A percentile compares a stretch with the other conserved stretches of the same genome.
Conservation (phyloP, 1,139 yeast genomes). For the Trichomonascaceae sp. region DNA sequence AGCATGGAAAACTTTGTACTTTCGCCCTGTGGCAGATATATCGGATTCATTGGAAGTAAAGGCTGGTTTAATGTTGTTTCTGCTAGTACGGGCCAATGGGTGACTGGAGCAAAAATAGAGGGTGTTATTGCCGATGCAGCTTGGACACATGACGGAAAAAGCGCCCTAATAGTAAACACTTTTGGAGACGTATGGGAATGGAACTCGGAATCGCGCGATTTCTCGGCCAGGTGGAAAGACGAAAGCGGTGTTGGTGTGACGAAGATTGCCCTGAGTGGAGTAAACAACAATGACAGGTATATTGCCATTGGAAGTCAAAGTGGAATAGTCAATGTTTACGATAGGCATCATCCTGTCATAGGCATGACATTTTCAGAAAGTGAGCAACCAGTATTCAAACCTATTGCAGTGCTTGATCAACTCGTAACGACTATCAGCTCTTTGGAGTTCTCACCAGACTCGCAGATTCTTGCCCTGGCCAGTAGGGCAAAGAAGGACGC, state of each 20-base stretch:
- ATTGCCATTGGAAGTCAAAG: slow-evolving; percentile 82
- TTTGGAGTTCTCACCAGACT: slow-evolving; percentile 74
- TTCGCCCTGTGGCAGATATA: slow-evolving; percentile 60
- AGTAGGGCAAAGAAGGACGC: slow-evolving; percentile 85
- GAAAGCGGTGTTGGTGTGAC: slow-evolving; percentile 84
- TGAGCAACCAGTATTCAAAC: slow-evolving; percentile 26
- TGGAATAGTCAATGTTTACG: slow-evolving; percentile 88
- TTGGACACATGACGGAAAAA: slow-evolving; percentile 51
- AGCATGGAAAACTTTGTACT: slow-evolving; percentile 74
- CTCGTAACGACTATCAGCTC: slow-evolving; percentile 75
- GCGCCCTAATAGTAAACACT: slow-evolving; percentile 56
- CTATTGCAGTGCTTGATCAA: slow-evolving; percentile 59
- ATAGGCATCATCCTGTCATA: slow-evolving; percentile 38
- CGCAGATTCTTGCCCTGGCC: slow-evolving; percentile 81
- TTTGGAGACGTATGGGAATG: slow-evolving; percentile 95
- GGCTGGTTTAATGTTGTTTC: slow-evolving; percentile 88
- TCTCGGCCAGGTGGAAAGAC: slow-evolving; percentile 73
- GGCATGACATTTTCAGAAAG: slow-evolving; percentile 21
- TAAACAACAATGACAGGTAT: slow-evolving; percentile 55
- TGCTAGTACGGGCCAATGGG: slow-evolving; percentile 76
- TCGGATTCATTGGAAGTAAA: slow-evolving; percentile 74
- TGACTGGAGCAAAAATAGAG: slow-evolving; percentile 81
- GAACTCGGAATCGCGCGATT: slow-evolving; percentile 44
- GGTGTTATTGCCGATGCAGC: slow-evolving; percentile 77
- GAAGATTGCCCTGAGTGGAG: slow-evolving; percentile 72